phyloP scores from a whole-genome alignment of 2,329 filamentous ascomycete species.

The Fusarium lyarnte region DNA sequence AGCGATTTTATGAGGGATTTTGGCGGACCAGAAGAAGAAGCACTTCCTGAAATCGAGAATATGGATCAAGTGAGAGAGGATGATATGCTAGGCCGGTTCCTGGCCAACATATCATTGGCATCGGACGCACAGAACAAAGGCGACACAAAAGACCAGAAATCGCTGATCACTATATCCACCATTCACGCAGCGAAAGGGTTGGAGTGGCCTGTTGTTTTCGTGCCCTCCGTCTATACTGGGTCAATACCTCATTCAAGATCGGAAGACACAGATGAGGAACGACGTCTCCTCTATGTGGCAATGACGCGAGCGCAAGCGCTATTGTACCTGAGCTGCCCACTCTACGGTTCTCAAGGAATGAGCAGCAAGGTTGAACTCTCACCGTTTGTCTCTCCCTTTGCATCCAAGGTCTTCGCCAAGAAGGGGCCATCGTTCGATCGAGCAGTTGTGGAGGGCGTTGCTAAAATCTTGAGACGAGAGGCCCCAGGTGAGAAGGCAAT shows the following conservation, averaged over 20 bases:
- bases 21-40: conserved; percentile 60
- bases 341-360: conserved; percentile 69
- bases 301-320: conserved; percentile 93
- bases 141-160: conserved; percentile 63
- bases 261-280: conserved; percentile 88
- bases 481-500: conserved; percentile 67
- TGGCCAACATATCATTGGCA: conserved; percentile 91
- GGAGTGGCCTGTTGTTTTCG: conserved; percentile 95
- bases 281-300: conserved; percentile 89
- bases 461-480: conserved; percentile 73
- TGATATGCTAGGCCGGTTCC: conserved; percentile 74
- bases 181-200: conserved; percentile 96
- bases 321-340: conserved; percentile 84
- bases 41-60: conserved; percentile 74
- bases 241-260: conserved; percentile 89
- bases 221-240: conserved; percentile 88
- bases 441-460: conserved; percentile 70
- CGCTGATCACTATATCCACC: conserved; percentile 88
- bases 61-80: conserved; percentile 74
- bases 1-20: conserved; percentile 70
- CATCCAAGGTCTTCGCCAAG: conserved; percentile 56
- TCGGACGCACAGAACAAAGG: conserved; percentile 77
- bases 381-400: conserved; percentile 70
- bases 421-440: conserved; percentile 77
- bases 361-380: conserved; percentile 73